Evolutionary conservation across 148 eudicot genomes (phyloP).

Genomic region (Diospyros lotus): DNA sequence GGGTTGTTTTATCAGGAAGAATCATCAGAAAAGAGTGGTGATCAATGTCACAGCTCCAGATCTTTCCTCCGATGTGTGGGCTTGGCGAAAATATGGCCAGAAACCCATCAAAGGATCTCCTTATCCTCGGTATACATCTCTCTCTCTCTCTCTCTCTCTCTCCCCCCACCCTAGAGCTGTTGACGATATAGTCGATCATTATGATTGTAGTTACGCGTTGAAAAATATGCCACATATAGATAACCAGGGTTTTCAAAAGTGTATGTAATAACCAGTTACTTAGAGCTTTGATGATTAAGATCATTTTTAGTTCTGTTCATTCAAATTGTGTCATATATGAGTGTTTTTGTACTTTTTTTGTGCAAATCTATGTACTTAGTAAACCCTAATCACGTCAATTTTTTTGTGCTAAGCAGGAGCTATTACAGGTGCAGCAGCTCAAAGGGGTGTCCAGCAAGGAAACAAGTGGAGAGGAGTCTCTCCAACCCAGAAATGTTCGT

Average conservation of each 20-base stretch:
- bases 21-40: conserved; percentile 44
- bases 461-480: conserved; percentile 72
- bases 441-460: conserved; percentile 72
- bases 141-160: not conserved
- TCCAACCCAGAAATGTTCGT: conserved; percentile 41
- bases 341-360: too few relatives aligned
- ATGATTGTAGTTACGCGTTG: not conserved
- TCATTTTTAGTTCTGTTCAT: too few relatives aligned
- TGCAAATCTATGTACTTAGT: too few relatives aligned
- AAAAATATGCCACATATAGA: not conserved
- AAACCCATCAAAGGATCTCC: conserved; percentile 85
- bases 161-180: not conserved
- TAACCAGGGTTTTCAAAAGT: not conserved
- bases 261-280: too few relatives aligned
- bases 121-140: conserved; percentile 61
- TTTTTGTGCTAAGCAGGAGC: conserved; percentile 36
- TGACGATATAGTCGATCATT: not conserved
- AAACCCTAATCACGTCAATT: too few relatives aligned
- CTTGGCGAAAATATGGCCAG: conserved; percentile 88
- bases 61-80: conserved; percentile 57
- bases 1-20: conserved; percentile 36
- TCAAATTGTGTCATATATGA: too few relatives aligned
- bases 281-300: too few relatives aligned
- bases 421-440: conserved; percentile 73
- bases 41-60: conserved; percentile 33